phyloP scores from a whole-genome alignment of 495 filamentous ascomycete species.

The Penicillium silybi region DNA sequence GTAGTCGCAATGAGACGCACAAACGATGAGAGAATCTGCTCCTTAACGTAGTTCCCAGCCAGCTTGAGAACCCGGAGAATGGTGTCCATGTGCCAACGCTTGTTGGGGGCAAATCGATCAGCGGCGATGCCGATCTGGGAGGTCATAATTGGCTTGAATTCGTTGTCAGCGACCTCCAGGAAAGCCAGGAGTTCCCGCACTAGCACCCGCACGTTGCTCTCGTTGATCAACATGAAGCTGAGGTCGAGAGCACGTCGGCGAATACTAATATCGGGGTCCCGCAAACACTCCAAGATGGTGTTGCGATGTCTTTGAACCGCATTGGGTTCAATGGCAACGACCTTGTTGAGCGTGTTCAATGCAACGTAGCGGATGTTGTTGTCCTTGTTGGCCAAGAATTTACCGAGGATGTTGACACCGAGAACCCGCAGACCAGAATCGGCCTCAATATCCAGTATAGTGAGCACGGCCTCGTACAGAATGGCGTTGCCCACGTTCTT shows the following conservation, averaged over 20 bases:
- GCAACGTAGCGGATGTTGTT: slow-evolving; percentile 99
- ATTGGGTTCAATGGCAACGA: slow-evolving; percentile 96
- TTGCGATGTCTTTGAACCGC: slow-evolving; percentile 96
- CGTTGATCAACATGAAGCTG: slow-evolving; percentile 97
- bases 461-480: slow-evolving; percentile 94
- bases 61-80: slow-evolving; percentile 93
- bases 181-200: slow-evolving; percentile 91
- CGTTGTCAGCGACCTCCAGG: slow-evolving; percentile 92
- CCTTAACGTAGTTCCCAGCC: slow-evolving; percentile 94
- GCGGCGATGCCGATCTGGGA: slow-evolving; percentile 96
- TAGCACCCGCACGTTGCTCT: slow-evolving; percentile 87
- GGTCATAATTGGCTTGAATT: slow-evolving; percentile 98
- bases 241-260: slow-evolving; percentile 89
- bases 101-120: slow-evolving; percentile 91
- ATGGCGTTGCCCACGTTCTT: slow-evolving; percentile 99
- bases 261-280: slow-evolving; percentile 99
- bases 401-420: slow-evolving; percentile 96
- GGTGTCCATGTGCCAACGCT: slow-evolving; percentile 97
- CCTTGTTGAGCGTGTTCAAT: slow-evolving; percentile 94
- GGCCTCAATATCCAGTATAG: slow-evolving; percentile 96
- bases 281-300: slow-evolving; percentile 92
- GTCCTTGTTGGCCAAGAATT: slow-evolving; percentile 95
- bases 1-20: slow-evolving; percentile 93
- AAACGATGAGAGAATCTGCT: slow-evolving; percentile 95
- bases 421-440: slow-evolving; percentile 90